Base-by-base conservation (phyloP, 345 rosid species). In the Pseudoturritis turrita region DNA sequence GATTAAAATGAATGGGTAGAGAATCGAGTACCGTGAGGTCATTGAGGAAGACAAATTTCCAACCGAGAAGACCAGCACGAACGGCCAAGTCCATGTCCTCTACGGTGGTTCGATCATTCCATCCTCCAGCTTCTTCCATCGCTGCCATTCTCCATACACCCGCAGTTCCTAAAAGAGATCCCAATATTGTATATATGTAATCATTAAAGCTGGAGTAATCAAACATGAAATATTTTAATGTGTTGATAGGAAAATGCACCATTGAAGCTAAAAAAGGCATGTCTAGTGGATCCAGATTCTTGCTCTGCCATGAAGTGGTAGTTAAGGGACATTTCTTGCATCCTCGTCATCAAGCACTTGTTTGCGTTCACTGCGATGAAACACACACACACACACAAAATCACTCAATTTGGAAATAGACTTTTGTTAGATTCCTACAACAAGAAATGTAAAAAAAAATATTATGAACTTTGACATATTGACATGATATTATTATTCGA, bases 41-140 rank as follows among this genome's bases (percentile, higher is more conserved):
- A 22, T 89, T 87, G 7, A 95, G 90, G 67, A 91, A 95, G 15
- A 95, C 81, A 75, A 95, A 95, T 77, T 89, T 95, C 99, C 99
- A 95, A 29, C 97, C 99, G n/a, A 84, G 81, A 21, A 95, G 92
- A 81, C 99, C 84, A 21, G 96, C 81, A 58, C 99, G 81, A 73
- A 95, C 93, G 4, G 96, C 99, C 23, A 95, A 94, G 81, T 95
- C 99, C 99, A 95, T 95, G 78, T 95, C 98, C 79, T 94, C 98
- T 8, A 94, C 98, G 0, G 98, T 94, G 52, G 97, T 94, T 63
- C 98, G 77, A 59, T 89, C 98, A 69, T 94, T 89, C 98, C 98
- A 94, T 11, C 98, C 98, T 51, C 98, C 98, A 19, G 99, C 97
- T 76, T 95, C 97, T 59, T 89, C 88, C 77, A 95, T 95, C 10